These are phyloP conservation scores for Phytophthora aleatoria DNA, from an alignment of 352 stramenopile genomes.

Conservation along the genomic window DNA sequence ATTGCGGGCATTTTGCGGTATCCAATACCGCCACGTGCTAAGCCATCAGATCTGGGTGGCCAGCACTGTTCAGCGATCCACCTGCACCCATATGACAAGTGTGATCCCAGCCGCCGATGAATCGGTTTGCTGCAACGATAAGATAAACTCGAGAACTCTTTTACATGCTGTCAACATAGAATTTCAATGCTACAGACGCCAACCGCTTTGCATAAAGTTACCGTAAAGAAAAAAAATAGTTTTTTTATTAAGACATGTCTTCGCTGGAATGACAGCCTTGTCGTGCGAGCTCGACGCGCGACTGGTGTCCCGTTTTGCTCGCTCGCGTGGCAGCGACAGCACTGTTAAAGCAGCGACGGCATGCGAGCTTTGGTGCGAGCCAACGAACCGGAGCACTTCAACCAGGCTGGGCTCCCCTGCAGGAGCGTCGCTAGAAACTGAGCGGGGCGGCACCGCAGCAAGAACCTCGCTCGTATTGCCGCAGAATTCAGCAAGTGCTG, in stretches of 20 bases:
- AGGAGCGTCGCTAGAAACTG: conserved; percentile 1
- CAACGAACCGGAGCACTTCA: conserved; percentile 22
- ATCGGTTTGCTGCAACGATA: not conserved
- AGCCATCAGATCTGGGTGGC: conserved; percentile 16
- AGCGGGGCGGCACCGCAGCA: conserved; percentile 15
- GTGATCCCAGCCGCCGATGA: conserved; percentile 17
- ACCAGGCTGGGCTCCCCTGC: not conserved
- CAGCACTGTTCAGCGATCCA: conserved; percentile 7
- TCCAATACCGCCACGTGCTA: conserved; percentile 9
- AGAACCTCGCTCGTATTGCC: not conserved
- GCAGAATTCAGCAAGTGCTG: conserved; percentile 12
- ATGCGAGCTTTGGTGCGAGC: conserved; percentile 1
- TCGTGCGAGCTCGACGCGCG: conserved; percentile 24
- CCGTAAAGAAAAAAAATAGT: too few species aligned
- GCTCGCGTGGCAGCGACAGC: conserved; percentile 10
- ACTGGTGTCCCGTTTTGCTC: conserved; percentile 17
- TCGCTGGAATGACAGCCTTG: conserved; percentile 19
- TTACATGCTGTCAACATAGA: not conserved
- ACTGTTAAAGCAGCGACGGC: conserved; percentile 17
- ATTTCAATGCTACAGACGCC: too few species aligned
- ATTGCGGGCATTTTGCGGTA: not conserved
- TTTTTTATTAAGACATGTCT: not conserved
- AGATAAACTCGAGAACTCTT: not conserved
- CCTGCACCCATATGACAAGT: conserved; percentile 25
- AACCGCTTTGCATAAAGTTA: too few species aligned